These are phyloP conservation scores for Asterionellopsis glacialis DNA, from an alignment of 108 stramenopile genomes.

Conservation along the genomic window DNA sequence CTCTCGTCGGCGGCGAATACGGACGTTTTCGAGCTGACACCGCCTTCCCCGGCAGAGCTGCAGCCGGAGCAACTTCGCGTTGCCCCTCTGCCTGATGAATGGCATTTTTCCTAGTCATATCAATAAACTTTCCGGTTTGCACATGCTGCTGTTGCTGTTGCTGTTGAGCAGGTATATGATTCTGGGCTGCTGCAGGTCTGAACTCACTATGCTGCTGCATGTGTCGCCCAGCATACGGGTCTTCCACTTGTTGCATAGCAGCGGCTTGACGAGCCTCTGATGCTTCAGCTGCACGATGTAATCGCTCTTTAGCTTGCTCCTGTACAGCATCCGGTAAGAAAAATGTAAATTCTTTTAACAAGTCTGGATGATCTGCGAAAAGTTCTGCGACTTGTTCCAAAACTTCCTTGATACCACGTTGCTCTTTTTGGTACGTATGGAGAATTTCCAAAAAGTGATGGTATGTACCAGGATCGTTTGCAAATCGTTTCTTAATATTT, in stretches of 20 bases:
- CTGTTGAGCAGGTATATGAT: constrained; percentile 5
- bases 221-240: background rate
- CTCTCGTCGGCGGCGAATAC: background rate
- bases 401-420: constrained; percentile 92
- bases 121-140: constrained; percentile 46
- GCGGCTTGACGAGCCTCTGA: constrained; percentile 78
- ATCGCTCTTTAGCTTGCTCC: constrained; percentile 86
- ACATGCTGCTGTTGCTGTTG: background rate
- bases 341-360: constrained; percentile 90
- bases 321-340: constrained; percentile 93
- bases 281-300: constrained; percentile 81
- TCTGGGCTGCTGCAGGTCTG: constrained; percentile 1
- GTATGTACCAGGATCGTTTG: constrained; percentile 79
- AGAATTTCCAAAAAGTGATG: constrained; percentile 89
- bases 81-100: constrained; percentile 1
- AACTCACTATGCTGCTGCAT: too few relatives aligned
- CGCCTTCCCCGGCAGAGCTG: too few relatives aligned
- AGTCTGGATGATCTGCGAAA: constrained; percentile 91
- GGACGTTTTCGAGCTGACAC: background rate
- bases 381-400: constrained; percentile 85
- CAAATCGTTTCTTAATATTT: constrained; percentile 90
- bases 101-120: constrained; percentile 48
- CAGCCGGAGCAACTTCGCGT: background rate
- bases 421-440: constrained; percentile 93
- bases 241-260: constrained; percentile 26